Percentiles rank a stretch among this genome's conserved stretches.
Conservation (phyloP, 2,329 filamentous ascomycete species). For the Keithomyces neogunnii region DNA sequence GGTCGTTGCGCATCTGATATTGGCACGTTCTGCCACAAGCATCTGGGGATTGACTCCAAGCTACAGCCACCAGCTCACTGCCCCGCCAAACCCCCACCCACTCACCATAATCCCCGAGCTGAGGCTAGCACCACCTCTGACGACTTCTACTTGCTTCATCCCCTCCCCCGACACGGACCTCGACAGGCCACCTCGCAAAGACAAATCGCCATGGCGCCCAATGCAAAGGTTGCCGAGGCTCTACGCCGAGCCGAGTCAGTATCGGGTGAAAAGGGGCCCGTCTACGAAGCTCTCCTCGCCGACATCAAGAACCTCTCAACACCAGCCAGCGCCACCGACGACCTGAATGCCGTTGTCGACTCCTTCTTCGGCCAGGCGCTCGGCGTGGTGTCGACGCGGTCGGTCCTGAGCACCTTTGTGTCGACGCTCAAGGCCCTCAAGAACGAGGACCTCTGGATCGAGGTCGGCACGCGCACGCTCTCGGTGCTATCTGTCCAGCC, state of each 20-base stretch:
- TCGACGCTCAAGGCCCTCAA: conserved; percentile 51
- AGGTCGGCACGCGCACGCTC: conserved; percentile 68
- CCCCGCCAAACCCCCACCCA: conserved; percentile 1
- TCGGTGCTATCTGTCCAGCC: conserved; percentile 52
- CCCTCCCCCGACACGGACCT: not conserved
- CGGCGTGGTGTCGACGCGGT: conserved; percentile 67
- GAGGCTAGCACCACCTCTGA: too few species aligned
- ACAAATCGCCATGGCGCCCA: conserved; percentile 25
- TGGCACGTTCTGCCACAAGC: too few species aligned
- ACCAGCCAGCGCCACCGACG: conserved; percentile 31
- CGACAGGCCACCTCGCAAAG: not conserved
- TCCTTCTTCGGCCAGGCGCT: conserved; percentile 60
- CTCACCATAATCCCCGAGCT: not conserved
- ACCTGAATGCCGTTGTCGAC: conserved; percentile 61
- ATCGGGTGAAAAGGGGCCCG: conserved; percentile 32
- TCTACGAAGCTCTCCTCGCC: conserved; percentile 37
- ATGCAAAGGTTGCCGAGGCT: conserved; percentile 32
- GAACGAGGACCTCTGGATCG: conserved; percentile 60
- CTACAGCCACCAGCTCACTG: not conserved
- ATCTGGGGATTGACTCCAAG: too few species aligned
- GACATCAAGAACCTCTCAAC: conserved; percentile 33
- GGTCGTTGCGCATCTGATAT: too few species aligned
- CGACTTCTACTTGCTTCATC: too few species aligned
- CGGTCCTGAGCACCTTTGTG: conserved; percentile 61
- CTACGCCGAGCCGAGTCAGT: conserved; percentile 31